phyloP scores from a whole-genome alignment of 2,329 filamentous ascomycete genomes.

The Capronia epimyces region DNA sequence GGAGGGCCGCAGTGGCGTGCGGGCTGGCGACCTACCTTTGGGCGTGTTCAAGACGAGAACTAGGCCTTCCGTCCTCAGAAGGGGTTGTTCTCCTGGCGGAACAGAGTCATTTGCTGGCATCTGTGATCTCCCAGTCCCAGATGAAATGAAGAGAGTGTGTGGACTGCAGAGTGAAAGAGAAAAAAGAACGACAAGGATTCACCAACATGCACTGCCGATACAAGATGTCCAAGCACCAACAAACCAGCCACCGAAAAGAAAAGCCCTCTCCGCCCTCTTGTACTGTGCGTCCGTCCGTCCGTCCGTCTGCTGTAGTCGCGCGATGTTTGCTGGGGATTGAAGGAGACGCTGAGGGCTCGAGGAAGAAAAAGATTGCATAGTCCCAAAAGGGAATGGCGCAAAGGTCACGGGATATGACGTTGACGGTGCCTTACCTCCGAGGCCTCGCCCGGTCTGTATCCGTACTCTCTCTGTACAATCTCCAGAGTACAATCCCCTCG shows the following conservation, averaged over 20 bases:
- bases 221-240: neutral
- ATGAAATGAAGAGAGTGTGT: neutral
- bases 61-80: constrained; percentile 22
- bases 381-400: neutral
- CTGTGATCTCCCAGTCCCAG: neutral
- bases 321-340: too few species aligned
- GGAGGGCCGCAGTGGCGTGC: neutral
- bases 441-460: too few species aligned
- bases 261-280: too few species aligned
- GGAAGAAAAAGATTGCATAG: neutral
- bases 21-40: constrained; percentile 22
- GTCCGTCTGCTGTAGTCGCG: too few species aligned
- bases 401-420: constrained; percentile 3
- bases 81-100: constrained; percentile 16
- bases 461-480: neutral
- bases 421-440: neutral
- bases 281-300: too few species aligned
- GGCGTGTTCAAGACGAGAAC: constrained; percentile 27
- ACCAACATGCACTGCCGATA: too few species aligned
- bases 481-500: neutral
- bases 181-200: too few species aligned
- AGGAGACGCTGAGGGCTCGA: too few species aligned
- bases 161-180: neutral
- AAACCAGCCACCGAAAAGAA: too few species aligned
- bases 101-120: constrained; percentile 20